phyloP scores from a whole-genome alignment of 1,284 basidiomycete genomes.

The Puccinia horiana region DNA sequence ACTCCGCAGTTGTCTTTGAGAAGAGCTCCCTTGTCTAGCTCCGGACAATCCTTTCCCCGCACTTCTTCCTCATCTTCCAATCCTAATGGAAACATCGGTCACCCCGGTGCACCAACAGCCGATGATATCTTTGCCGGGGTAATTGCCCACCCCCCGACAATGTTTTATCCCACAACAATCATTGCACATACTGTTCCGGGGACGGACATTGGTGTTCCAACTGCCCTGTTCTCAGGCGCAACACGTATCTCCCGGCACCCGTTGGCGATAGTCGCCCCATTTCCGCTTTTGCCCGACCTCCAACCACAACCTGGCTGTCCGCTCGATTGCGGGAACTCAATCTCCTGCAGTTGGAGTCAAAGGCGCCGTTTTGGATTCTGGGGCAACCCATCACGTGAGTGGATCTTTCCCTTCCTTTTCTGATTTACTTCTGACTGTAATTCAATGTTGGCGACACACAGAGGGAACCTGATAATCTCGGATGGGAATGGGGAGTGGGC shows the following conservation, averaged over 20 bases:
- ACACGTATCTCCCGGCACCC: neutral
- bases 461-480: neutral
- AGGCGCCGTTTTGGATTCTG: constrained; percentile 27
- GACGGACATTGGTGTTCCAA: neutral
- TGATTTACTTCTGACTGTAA: neutral
- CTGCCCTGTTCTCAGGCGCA: neutral
- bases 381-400: constrained; percentile 21
- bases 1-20: neutral
- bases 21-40: neutral
- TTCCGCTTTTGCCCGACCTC: constrained; percentile 5
- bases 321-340: neutral
- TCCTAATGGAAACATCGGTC: neutral
- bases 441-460: neutral
- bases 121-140: neutral
- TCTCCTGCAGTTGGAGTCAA: neutral
- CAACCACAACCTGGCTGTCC: neutral
- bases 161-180: neutral
- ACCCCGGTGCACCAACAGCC: neutral
- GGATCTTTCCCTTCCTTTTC: neutral
- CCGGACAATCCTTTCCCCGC: too few species aligned
- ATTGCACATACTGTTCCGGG: neutral
- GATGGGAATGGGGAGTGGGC: neutral
- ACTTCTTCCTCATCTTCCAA: too few species aligned
- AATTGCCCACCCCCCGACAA: neutral
- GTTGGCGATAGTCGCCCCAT: neutral